phyloP scores from a whole-genome alignment of 2,329 filamentous ascomycete species.

The Intubia oerlemansii region DNA sequence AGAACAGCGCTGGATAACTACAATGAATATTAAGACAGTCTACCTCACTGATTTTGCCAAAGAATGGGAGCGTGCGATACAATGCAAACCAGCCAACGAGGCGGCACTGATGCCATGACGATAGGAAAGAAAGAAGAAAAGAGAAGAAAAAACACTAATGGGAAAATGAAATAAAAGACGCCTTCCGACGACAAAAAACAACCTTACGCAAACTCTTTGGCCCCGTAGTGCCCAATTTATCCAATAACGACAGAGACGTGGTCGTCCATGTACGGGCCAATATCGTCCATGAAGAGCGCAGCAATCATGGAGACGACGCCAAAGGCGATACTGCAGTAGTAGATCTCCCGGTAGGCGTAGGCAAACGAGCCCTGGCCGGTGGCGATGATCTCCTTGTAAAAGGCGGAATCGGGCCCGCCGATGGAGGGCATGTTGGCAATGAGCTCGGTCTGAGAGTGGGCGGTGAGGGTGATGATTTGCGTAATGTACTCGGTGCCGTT shows the following conservation, averaged over 20 bases:
- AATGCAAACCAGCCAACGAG: too few species aligned
- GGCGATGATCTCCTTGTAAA: slow-evolving; percentile 21
- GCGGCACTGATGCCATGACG: too few species aligned
- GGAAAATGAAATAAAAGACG: too few species aligned
- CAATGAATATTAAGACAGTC: too few species aligned
- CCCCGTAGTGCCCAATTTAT: too few species aligned
- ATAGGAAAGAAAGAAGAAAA: too few species aligned
- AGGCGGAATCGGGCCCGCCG: slow-evolving; percentile 12
- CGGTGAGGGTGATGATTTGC: slow-evolving; percentile 30
- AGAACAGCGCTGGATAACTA: too few species aligned
- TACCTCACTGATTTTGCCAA: too few species aligned
- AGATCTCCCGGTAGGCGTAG: slow-evolving; percentile 37
- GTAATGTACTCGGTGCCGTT: slow-evolving; percentile 4
- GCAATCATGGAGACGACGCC: slow-evolving; percentile 33
- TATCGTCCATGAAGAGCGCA: slow-evolving; percentile 35
- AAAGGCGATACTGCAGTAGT: slow-evolving; percentile 38
- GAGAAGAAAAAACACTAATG: too few species aligned
- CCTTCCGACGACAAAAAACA: too few species aligned
- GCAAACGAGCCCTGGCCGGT: slow-evolving; percentile 35
- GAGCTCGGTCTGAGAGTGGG: slow-evolving; percentile 25
- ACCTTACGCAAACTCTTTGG: too few species aligned
- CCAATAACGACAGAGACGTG: slow-evolving; percentile 34
- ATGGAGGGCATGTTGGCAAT: slow-evolving; percentile 29
- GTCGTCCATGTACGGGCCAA: slow-evolving; percentile 34
- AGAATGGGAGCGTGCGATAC: too few species aligned